phyloP scores from a whole-genome alignment of 148 eudicot genomes.

The Cornus florida region DNA sequence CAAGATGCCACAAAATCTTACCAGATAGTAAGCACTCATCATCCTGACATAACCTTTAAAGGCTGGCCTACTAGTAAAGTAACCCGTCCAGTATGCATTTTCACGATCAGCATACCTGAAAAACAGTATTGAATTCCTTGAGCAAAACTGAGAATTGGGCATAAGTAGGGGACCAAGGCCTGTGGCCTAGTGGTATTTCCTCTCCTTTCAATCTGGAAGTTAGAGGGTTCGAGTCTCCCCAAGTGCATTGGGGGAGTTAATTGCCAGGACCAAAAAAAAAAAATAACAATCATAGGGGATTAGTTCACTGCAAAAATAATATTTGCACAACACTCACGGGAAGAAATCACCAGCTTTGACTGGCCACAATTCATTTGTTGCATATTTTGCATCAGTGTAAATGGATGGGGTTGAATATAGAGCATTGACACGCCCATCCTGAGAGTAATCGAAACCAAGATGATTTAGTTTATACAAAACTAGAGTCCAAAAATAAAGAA shows the following conservation, averaged over 20 bases:
- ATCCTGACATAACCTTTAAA: slow-evolving; percentile 67
- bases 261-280: too few relatives aligned
- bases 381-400: slow-evolving; percentile 70
- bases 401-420: slow-evolving; percentile 79
- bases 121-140: slow-evolving; percentile 5
- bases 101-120: slow-evolving; percentile 68
- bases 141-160: slow-evolving; percentile 6
- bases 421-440: slow-evolving; percentile 89
- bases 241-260: too few relatives aligned
- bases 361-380: slow-evolving; percentile 58
- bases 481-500: neutral
- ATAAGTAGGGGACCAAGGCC: neutral
- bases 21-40: slow-evolving; percentile 74
- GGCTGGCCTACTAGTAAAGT: slow-evolving; percentile 77
- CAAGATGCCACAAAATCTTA: slow-evolving; percentile 17
- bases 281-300: neutral
- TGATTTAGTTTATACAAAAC: slow-evolving; percentile 9
- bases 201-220: too few relatives aligned
- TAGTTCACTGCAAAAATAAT: neutral
- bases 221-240: too few relatives aligned
- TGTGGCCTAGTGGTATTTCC: too few relatives aligned
- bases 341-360: slow-evolving; percentile 69
- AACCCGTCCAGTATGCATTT: slow-evolving; percentile 90
- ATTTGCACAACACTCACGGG: slow-evolving; percentile 52
- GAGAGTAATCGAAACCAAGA: neutral